Percentiles rank a stretch among this genome's conserved stretches.
Evolutionary conservation across 108 stramenopile genomes (phyloP).

Genomic region (Mediolabrus comicus): DNA sequence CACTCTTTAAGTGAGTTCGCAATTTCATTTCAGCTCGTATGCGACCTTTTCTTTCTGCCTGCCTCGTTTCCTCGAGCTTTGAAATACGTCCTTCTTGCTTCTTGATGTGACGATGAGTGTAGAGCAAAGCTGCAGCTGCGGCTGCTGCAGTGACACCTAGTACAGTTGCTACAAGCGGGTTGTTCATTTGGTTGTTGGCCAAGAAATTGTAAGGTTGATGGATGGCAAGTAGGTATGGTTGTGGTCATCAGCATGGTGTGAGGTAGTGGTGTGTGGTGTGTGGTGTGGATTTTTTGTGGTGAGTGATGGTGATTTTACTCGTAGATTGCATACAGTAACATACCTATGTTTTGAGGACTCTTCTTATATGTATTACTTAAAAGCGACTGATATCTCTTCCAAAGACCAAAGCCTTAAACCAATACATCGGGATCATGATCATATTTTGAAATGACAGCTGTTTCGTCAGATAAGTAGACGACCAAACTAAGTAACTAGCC

Average conservation of each 20-base stretch:
- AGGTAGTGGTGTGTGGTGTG: no score
- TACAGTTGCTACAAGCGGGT: neutral
- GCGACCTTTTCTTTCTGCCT: conserved; percentile 77
- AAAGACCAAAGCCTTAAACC: conserved; percentile 93
- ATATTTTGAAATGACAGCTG: conserved; percentile 69
- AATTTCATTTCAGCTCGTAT: conserved; percentile 82
- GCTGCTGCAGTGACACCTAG: neutral
- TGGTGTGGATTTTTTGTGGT: no score
- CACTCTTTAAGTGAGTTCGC: conserved; percentile 54
- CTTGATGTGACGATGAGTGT: conserved; percentile 3
- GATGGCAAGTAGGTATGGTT: no score
- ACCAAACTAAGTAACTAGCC: conserved; percentile 72
- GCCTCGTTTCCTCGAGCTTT: conserved; percentile 52
- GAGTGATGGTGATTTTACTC: no score
- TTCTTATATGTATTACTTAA: conserved; percentile 7
- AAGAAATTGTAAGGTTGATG: no score
- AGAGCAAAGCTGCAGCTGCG: conserved; percentile 11
- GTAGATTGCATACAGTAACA: no score
- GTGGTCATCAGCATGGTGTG: no score
- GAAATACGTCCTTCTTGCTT: conserved; percentile 12
- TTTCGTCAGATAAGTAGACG: conserved; percentile 61
- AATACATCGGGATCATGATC: conserved; percentile 95
- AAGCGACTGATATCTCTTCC: conserved; percentile 84
- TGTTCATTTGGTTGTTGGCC: no score
- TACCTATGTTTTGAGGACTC: no score